These are phyloP conservation scores for Tardiomyces digboiensis DNA, from an alignment of 1,139 yeast genomes.

Conservation along the genomic window DNA sequence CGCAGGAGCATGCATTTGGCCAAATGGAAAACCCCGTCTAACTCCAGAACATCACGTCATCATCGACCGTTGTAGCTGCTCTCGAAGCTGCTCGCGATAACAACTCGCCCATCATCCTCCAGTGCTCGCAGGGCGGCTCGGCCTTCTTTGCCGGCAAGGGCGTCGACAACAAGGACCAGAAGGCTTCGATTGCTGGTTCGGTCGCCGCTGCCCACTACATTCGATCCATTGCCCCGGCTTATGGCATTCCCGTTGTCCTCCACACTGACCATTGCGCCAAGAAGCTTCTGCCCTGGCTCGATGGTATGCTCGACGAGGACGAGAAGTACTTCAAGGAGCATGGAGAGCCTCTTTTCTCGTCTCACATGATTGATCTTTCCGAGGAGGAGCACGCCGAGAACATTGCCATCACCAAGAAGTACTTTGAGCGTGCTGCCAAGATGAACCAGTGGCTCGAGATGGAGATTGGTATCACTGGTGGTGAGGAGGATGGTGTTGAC, in stretches of 20 bases:
- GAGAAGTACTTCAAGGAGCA: constrained; percentile 78
- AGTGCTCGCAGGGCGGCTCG: constrained; percentile 99
- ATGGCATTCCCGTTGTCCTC: constrained; percentile 93
- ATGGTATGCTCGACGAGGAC: constrained; percentile 95
- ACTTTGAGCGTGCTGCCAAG: constrained; percentile 91
- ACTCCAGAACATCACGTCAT: constrained; percentile 71
- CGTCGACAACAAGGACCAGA: constrained; percentile 85
- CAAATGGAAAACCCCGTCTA: not conserved
- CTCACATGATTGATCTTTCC: constrained; percentile 98
- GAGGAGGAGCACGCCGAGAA: constrained; percentile 96
- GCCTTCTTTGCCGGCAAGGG: constrained; percentile 99
- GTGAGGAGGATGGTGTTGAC: constrained; percentile 99
- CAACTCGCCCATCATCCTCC: constrained; percentile 94
- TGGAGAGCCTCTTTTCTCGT: constrained; percentile 96
- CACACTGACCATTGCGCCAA: constrained; percentile 99
- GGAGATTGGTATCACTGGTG: constrained; percentile 99
- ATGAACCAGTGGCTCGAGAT: constrained; percentile 98
- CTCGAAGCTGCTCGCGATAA: constrained; percentile 97
- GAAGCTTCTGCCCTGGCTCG: constrained; percentile 97
- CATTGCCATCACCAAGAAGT: constrained; percentile 89
- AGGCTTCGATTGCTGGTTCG: constrained; percentile 91
- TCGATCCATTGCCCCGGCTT: constrained; percentile 92
- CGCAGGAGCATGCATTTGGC: not conserved
- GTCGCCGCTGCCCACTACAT: constrained; percentile 98
- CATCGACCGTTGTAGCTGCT: constrained; percentile 95